Evolutionary conservation across 768 basidiomycete species (phyloP).

Genomic region (Russula griseocarnosa): DNA sequence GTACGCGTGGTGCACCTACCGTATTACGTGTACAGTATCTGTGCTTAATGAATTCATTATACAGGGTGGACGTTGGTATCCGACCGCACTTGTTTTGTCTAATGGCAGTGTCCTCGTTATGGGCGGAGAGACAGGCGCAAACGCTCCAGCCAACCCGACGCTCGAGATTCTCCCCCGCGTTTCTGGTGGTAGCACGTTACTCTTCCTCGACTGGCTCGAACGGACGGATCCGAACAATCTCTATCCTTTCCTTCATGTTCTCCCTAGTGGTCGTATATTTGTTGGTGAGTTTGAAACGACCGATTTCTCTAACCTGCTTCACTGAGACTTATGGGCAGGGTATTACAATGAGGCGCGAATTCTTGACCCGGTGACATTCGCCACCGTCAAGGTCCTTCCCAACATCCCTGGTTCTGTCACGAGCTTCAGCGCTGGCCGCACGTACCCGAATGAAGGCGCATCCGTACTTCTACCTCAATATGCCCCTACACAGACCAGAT

Average conservation of each 20-base stretch:
- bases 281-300: constrained; percentile 47
- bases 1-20: constrained; percentile 35
- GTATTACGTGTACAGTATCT: neutral
- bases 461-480: constrained; percentile 65
- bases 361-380: constrained; percentile 61
- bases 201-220: constrained; percentile 60
- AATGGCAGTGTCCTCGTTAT: constrained; percentile 74
- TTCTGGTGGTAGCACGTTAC: constrained; percentile 54
- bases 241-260: constrained; percentile 71
- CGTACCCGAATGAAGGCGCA: constrained; percentile 73
- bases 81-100: constrained; percentile 59
- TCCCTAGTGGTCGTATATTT: constrained; percentile 68
- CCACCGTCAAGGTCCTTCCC: constrained; percentile 55
- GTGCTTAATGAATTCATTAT: neutral
- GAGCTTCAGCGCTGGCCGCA: constrained; percentile 67
- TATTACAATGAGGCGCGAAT: constrained; percentile 83
- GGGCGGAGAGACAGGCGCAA: constrained; percentile 72
- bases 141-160: constrained; percentile 61
- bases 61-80: constrained; percentile 69
- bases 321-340: constrained; percentile 36
- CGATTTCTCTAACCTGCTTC: neutral
- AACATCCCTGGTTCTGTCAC: constrained; percentile 74
- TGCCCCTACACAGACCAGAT: constrained; percentile 69
- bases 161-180: constrained; percentile 70
- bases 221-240: constrained; percentile 78